These are phyloP conservation scores for Yarrowia keelungensis DNA, from an alignment of 805 yeast species.

Conservation along the genomic window DNA sequence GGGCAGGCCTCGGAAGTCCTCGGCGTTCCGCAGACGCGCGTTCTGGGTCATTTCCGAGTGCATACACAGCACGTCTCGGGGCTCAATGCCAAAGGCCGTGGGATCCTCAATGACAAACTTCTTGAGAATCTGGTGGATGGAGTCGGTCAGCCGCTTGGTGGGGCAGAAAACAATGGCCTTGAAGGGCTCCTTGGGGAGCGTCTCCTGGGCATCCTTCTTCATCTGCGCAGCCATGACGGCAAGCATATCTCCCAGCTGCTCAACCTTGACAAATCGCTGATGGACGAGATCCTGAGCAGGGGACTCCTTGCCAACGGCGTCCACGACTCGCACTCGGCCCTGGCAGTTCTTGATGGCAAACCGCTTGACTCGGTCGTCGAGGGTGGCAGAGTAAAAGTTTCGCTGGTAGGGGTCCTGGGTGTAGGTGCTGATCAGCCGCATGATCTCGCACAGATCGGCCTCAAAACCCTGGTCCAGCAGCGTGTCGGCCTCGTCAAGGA, in stretches of 20 bases:
- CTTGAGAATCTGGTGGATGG: constrained; percentile 56
- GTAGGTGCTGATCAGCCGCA: constrained; percentile 55
- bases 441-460: constrained; percentile 65
- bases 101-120: constrained; percentile 20
- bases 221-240: constrained; percentile 61
- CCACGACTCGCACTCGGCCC: constrained; percentile 55
- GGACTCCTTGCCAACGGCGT: constrained; percentile 80
- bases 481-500: constrained; percentile 93
- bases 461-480: constrained; percentile 82
- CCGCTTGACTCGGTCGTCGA: constrained; percentile 67
- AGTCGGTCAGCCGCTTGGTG: constrained; percentile 72
- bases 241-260: constrained; percentile 63
- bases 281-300: constrained; percentile 78
- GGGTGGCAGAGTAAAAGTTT: constrained; percentile 86
- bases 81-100: constrained; percentile 28
- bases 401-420: constrained; percentile 57
- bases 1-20: constrained; percentile 57
- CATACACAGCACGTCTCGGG: constrained; percentile 47
- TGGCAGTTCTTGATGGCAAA: constrained; percentile 63
- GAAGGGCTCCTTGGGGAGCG: constrained; percentile 51
- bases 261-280: constrained; percentile 67
- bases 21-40: constrained; percentile 67
- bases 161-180: constrained; percentile 87
- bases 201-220: constrained; percentile 44
- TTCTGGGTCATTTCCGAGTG: constrained; percentile 81